phyloP scores from a whole-genome alignment of 1,139 yeast species.

The Magnusiomyces sp. region DNA sequence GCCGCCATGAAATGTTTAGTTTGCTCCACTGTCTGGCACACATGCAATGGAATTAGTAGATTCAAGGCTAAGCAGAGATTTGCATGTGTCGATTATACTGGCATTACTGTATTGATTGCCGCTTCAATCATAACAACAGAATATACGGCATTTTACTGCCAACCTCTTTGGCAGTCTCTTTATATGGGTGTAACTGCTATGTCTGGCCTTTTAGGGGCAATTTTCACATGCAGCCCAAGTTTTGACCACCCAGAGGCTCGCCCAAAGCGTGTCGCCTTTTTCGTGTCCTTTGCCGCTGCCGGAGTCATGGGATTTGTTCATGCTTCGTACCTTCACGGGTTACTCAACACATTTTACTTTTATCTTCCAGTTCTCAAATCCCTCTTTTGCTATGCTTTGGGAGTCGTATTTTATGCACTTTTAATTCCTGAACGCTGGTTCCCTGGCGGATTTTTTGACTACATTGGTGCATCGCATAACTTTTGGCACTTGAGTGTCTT shows the following conservation, averaged over 20 bases:
- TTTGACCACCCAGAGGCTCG: conserved; percentile 85
- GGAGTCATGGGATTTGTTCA: conserved; percentile 63
- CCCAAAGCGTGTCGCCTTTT: conserved; percentile 72
- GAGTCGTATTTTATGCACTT: conserved; percentile 83
- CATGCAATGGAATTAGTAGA: conserved; percentile 72
- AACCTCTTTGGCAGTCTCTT: conserved; percentile 40
- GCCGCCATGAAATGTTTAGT: conserved; percentile 72
- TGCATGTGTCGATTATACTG: conserved; percentile 94
- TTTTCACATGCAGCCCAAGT: conserved; percentile 82
- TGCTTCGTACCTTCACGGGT: conserved; percentile 50
- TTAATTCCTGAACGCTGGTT: conserved; percentile 80
- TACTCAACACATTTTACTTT: conserved; percentile 42
- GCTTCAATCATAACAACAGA: conserved; percentile 87
- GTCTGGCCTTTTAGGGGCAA: conserved; percentile 65
- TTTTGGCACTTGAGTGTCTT: conserved; percentile 91
- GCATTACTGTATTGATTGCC: conserved; percentile 81
- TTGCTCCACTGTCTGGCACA: conserved; percentile 86
- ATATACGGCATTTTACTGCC: conserved; percentile 63
- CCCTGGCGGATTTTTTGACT: conserved; percentile 43
- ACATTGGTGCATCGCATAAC: conserved; percentile 90
- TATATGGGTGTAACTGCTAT: conserved; percentile 55
- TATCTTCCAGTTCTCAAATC: conserved; percentile 59
- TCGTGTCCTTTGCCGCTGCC: conserved; percentile 66
- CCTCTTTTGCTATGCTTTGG: conserved; percentile 64
- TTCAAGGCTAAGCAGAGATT: conserved; percentile 57